A percentile compares a stretch with the other conserved stretches of the same genome.
Conservation (phyloP, 2,329 filamentous ascomycete species). For the Metarhizium rileyi region DNA sequence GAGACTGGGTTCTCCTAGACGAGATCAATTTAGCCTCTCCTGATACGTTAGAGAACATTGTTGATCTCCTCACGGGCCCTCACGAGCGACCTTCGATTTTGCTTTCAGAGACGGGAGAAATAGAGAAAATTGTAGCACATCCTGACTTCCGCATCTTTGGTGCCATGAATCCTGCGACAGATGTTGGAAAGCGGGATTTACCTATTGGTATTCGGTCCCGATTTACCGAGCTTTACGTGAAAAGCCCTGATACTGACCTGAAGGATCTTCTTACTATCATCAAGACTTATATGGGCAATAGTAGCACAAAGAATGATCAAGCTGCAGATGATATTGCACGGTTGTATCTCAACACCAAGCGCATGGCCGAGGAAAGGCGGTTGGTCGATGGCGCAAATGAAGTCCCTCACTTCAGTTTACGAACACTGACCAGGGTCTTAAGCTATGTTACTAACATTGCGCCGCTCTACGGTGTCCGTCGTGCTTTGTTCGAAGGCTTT, state of each 20-base stretch:
- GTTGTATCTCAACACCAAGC: slow-evolving; percentile 82
- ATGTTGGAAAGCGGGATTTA: slow-evolving; percentile 91
- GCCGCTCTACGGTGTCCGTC: slow-evolving; percentile 71
- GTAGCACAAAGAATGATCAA: slow-evolving; percentile 61
- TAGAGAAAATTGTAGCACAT: slow-evolving; percentile 82
- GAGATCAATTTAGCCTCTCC: slow-evolving; percentile 95
- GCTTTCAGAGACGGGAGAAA: slow-evolving; percentile 85
- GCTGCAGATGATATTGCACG: slow-evolving; percentile 72
- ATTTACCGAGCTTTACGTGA: slow-evolving; percentile 93
- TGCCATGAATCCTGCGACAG: slow-evolving; percentile 98
- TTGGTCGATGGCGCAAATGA: slow-evolving; percentile 89
- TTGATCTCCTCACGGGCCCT: slow-evolving; percentile 71
- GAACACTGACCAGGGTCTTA: slow-evolving; percentile 83
- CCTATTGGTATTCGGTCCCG: slow-evolving; percentile 79
- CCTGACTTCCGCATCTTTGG: slow-evolving; percentile 93
- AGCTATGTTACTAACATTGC: slow-evolving; percentile 81
- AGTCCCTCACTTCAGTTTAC: slow-evolving; percentile 91
- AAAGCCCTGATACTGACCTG: slow-evolving; percentile 76
- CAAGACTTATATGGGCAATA: slow-evolving; percentile 71
- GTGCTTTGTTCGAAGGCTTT: slow-evolving; percentile 89
- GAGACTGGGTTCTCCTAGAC: slow-evolving; percentile 93
- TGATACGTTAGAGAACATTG: slow-evolving; percentile 88
- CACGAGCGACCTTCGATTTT: slow-evolving; percentile 70
- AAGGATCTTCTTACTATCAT: slow-evolving; percentile 85
- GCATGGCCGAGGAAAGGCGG: slow-evolving; percentile 67